These are phyloP conservation scores for Astrocystis sublimbata DNA, from an alignment of 495 filamentous ascomycete genomes.

Conservation along the genomic window DNA sequence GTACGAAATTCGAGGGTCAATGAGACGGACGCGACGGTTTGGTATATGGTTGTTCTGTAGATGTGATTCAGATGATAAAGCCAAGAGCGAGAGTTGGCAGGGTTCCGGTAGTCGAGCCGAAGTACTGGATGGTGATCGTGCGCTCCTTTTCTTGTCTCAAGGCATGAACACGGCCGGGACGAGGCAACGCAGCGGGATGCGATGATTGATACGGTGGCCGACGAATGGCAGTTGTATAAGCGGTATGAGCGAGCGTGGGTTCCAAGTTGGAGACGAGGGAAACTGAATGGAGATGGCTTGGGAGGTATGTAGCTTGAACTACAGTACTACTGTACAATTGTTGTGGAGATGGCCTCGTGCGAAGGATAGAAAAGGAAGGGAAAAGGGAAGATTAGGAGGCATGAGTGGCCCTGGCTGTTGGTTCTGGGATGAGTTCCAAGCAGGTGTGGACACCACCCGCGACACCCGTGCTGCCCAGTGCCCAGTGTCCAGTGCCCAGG, in stretches of 20 bases:
- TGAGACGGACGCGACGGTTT: neutral
- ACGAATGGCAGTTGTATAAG: constrained; percentile 5
- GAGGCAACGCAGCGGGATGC: neutral
- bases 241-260: constrained; percentile 14
- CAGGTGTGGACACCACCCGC: neutral
- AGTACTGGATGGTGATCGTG: neutral
- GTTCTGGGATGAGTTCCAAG: constrained; percentile 11
- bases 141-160: neutral
- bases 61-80: neutral
- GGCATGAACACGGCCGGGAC: constrained; percentile 1
- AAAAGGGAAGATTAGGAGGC: neutral
- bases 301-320: too few species aligned
- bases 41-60: neutral
- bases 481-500: neutral
- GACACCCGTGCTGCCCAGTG: neutral
- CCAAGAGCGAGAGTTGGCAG: constrained; percentile 1
- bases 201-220: neutral
- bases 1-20: neutral
- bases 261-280: constrained; percentile 3
- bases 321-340: neutral
- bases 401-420: constrained; percentile 1
- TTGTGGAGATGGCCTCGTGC: constrained; percentile 1
- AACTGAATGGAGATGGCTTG: neutral
- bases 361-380: neutral
- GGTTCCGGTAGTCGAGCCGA: neutral